Evolutionary conservation across 2,329 filamentous ascomycete genomes (phyloP), one percentile per base, ranked within the genome.

Genomic region (Diaporthe citriasiana): DNA sequence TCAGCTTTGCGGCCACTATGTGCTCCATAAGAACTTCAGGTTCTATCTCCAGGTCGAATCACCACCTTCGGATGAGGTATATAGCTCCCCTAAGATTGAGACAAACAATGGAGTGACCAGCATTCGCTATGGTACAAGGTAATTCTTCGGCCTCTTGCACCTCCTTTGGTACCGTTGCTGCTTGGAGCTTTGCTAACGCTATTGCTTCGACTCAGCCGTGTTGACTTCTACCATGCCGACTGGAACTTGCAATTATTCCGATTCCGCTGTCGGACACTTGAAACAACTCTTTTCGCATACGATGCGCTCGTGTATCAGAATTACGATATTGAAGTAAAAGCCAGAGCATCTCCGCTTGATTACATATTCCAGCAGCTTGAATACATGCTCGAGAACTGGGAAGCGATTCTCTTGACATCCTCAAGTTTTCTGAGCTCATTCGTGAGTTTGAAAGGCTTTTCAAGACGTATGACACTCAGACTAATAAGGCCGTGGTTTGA

Each of bases 201-300:
- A 53, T 53, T 30, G 25, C 15, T 30, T 53, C 51, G 30, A 19
- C 25, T 53, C 19, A 53, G 51, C 51, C 13, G 25, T 53, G 13
- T 53, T 53, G 25, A 53, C 10, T 53, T 53, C 25, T 53, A 53
- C 51, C 51, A 53, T 53, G 51, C 51, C 51, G 25, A 53, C 25
- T 53, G 51, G 51, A 53, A 53, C 25, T 53, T 53, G 10, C 51
- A 53, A 53, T 53, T 53, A 19, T 53, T 53, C 51, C n/a, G 51
- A 53, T 53, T 53, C 51, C 51, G 51, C 51, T 53, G 51, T 53
- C 51, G 51, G 51, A 53, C 51, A 30, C 51, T 53, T 30, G 51
- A 53, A 53, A 53, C 51, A 30, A 53, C 51, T 13, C 51, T 53
- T 30, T 53, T 53, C 25, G 51, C 51, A 53, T 53, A 53, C 51